phyloP scores from a whole-genome alignment of 2,329 filamentous ascomycete species.

The Tolypocladium sp. region DNA sequence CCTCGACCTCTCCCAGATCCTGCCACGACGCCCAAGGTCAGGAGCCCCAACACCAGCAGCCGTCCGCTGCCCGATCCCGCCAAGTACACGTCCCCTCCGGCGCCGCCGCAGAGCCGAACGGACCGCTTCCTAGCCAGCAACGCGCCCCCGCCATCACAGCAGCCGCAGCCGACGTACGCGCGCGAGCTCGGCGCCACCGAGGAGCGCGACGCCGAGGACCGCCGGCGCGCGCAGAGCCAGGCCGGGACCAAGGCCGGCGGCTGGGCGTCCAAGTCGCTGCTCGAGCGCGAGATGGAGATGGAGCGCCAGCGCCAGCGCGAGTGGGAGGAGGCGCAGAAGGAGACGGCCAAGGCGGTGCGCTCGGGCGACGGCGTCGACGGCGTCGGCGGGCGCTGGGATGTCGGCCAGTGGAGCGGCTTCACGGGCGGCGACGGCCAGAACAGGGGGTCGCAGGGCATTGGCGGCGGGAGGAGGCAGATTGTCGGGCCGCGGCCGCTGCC shows the following conservation, averaged over 20 bases:
- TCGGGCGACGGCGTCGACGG: constrained; percentile 49
- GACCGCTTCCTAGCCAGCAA: constrained; percentile 49
- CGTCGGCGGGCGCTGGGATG: constrained; percentile 62
- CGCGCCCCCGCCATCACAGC: constrained; percentile 33
- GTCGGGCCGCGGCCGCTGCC: constrained; percentile 66
- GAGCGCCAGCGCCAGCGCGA: constrained; percentile 68
- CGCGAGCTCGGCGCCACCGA: constrained; percentile 46
- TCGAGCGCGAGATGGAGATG: constrained; percentile 74
- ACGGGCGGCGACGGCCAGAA: constrained; percentile 71
- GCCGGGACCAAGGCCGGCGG: constrained; percentile 52
- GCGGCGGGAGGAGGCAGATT: constrained; percentile 65
- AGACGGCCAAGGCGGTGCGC: constrained; percentile 45
- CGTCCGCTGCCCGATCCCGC: constrained; percentile 47
- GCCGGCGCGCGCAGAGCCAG: constrained; percentile 49
- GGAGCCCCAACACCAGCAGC: constrained; percentile 27
- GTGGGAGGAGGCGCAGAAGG: constrained; percentile 69
- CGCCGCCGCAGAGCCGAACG: constrained; percentile 34
- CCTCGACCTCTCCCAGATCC: constrained; percentile 36
- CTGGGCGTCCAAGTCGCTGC: constrained; percentile 58
- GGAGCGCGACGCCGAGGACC: constrained; percentile 55
- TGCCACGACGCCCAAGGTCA: constrained; percentile 18
- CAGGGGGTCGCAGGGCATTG: constrained; percentile 53
- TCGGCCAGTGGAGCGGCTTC: constrained; percentile 65
- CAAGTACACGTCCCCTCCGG: constrained; percentile 17
- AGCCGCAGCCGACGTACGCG: constrained; percentile 40